Evolutionary conservation across 208 protist genomes (phyloP).

Genomic region (Trypanosoma vivax): DNA sequence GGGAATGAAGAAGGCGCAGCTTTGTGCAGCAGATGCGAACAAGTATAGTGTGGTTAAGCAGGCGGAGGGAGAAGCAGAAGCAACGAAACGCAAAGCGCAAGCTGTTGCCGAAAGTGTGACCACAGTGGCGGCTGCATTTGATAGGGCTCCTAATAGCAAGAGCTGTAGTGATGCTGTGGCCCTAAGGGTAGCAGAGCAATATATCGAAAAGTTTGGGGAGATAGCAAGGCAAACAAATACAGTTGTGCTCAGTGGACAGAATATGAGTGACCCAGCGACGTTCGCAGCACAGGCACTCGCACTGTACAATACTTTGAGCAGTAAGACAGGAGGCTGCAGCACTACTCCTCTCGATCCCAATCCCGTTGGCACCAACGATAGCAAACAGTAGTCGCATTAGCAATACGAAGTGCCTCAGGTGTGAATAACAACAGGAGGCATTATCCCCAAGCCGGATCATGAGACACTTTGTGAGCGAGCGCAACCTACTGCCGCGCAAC

Average conservation of each 20-base stretch:
- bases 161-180: slow-evolving; percentile 63
- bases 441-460: too few species aligned
- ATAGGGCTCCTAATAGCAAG: slow-evolving; percentile 18
- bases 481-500: too few species aligned
- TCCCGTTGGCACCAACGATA: too few species aligned
- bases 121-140: slow-evolving; percentile 42
- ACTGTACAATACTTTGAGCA: slow-evolving; percentile 56
- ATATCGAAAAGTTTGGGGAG: slow-evolving; percentile 88
- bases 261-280: slow-evolving; percentile 75
- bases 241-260: slow-evolving; percentile 88
- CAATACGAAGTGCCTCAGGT: too few species aligned
- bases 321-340: not conserved
- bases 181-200: slow-evolving; percentile 87
- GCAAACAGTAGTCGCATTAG: not conserved
- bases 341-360: not conserved
- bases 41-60: slow-evolving; percentile 58
- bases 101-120: slow-evolving; percentile 67
- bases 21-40: slow-evolving; percentile 85
- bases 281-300: slow-evolving; percentile 92
- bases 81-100: slow-evolving; percentile 43
- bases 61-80: slow-evolving; percentile 57
- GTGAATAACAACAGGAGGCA: too few species aligned
- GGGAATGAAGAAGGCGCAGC: slow-evolving; percentile 76
- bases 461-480: too few species aligned
- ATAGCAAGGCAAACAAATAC: slow-evolving; percentile 92